Percentiles rank a stretch among this genome's conserved stretches.
Conservation (phyloP, 257 asterid genomes). For the Przewalskia tangutica region DNA sequence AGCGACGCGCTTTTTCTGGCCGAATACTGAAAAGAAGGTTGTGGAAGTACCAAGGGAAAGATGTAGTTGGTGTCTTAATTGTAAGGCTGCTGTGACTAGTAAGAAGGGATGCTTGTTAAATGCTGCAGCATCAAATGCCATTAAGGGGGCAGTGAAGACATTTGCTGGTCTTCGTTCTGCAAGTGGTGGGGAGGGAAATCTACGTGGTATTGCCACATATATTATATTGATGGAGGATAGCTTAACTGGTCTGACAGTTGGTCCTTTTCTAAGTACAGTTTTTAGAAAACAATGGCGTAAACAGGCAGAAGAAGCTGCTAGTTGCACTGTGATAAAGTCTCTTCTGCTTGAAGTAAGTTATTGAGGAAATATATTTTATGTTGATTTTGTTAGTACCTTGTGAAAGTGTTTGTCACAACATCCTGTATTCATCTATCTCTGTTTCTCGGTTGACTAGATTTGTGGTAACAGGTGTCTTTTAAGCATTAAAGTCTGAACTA, state of each 20-base stretch:
- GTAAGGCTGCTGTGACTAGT: constrained; percentile 59
- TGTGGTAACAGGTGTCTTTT: not conserved
- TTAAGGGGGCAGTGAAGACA: constrained; percentile 48
- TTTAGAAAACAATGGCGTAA: constrained; percentile 65
- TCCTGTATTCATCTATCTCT: not conserved
- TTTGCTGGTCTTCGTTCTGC: constrained; percentile 40
- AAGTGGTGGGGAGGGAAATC: constrained; percentile 53
- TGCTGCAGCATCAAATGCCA: constrained; percentile 72
- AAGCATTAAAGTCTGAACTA: not conserved
- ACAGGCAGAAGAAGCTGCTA: constrained; percentile 53
- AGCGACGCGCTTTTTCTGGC: constrained; percentile 72
- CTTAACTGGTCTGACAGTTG: constrained; percentile 58
- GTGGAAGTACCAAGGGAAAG: constrained; percentile 79
- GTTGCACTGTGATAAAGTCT: constrained; percentile 38
- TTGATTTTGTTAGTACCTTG: not conserved
- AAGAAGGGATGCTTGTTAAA: constrained; percentile 73
- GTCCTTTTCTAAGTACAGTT: constrained; percentile 50
- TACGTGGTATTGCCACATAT: constrained; percentile 50
- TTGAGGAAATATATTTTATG: not conserved
- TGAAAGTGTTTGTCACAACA: not conserved
- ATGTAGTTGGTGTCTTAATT: constrained; percentile 82
- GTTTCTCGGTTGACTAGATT: not conserved
- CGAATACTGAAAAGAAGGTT: constrained; percentile 63
- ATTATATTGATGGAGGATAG: constrained; percentile 67
- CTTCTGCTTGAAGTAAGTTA: constrained; percentile 64